These are phyloP conservation scores for Nakazawaea peltata DNA, from an alignment of 805 yeast genomes.

Conservation along the genomic window DNA sequence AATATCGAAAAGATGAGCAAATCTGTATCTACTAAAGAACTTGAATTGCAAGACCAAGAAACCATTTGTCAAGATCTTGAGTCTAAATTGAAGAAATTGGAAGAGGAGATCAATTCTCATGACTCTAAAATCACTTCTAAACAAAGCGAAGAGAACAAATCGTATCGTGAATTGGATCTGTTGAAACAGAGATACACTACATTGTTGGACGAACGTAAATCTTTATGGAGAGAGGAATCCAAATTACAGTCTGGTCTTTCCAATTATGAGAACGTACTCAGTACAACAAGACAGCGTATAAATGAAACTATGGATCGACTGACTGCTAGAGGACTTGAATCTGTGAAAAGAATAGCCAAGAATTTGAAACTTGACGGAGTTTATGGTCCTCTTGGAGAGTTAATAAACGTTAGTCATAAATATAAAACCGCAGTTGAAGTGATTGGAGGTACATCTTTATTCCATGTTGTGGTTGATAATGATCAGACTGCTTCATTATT, in stretches of 20 bases:
- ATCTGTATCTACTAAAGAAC: background rate
- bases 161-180: conserved; percentile 19
- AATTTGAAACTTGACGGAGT: conserved; percentile 56
- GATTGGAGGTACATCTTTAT: conserved; percentile 78
- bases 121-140: conserved; percentile 30
- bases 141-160: conserved; percentile 12
- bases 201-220: conserved; percentile 60
- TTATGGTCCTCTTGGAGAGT: conserved; percentile 80
- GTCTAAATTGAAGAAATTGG: conserved; percentile 14
- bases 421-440: conserved; percentile 84
- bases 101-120: conserved; percentile 23
- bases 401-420: conserved; percentile 73
- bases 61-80: conserved; percentile 11
- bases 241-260: conserved; percentile 49
- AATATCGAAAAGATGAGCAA: conserved; percentile 35
- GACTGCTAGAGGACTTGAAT: conserved; percentile 59
- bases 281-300: conserved; percentile 49
- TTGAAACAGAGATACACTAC: conserved; percentile 33
- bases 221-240: conserved; percentile 74
- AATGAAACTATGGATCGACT: conserved; percentile 71
- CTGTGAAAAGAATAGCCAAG: conserved; percentile 56
- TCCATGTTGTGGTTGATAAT: conserved; percentile 83
- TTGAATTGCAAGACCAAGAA: background rate
- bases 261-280: conserved; percentile 46
- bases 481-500: conserved; percentile 76